Base-by-base conservation (phyloP, 352 stramenopile species). In the Phytopythium helicoides region DNA sequence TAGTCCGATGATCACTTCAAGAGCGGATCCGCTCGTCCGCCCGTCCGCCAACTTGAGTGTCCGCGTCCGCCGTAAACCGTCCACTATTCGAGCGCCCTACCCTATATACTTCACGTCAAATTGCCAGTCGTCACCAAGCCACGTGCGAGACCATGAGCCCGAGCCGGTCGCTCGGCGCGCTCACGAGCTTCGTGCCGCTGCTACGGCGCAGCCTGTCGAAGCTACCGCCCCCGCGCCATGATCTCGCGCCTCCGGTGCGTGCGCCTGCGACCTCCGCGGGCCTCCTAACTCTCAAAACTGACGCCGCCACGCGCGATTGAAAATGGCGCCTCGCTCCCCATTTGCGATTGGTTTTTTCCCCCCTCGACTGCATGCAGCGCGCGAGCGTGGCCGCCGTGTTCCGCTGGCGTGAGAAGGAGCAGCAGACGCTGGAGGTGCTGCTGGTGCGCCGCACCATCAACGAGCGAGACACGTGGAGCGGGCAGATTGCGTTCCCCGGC, bases 351-450 rank as follows among this genome's bases (percentile, higher is more conserved):
- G n/a, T n/a, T n/a, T n/a, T n/a, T n/a, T n/a, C n/a, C n/a, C n/a
- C n/a, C n/a, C n/a, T n/a, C n/a, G n/a, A n/a, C n/a, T 48, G 23
- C 6, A 37, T 36, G 14, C 53, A 94, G 84, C 62, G 68, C 28
- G 84, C 84, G 19, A 89, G 81, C 40, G 84, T 94, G 23, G 84
- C 84, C 2, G 84, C 84, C 1, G 68, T 94, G 26, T 92, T 94
- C 54, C 84, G 84, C 10, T 90, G 76, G 80, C 76, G 75, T n/a
- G 75, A 88, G 51, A 73, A 73, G 39, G 68, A 87, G 56, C 68
- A 84, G 37, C 62, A 37, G 12, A 81, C 77, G 46, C 64, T 94
- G 0, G 73, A 94, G 53, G 51, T 94, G 47, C 65, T 94, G 21
- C 82, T 92, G 37, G 83, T 94, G 50, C 76, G 81, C 8, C 81